A percentile compares a stretch with the other conserved stretches of the same genome.
phyloP scores from a whole-genome alignment of 176 grass and related monocot genomes.

The Raddia distichophylla region DNA sequence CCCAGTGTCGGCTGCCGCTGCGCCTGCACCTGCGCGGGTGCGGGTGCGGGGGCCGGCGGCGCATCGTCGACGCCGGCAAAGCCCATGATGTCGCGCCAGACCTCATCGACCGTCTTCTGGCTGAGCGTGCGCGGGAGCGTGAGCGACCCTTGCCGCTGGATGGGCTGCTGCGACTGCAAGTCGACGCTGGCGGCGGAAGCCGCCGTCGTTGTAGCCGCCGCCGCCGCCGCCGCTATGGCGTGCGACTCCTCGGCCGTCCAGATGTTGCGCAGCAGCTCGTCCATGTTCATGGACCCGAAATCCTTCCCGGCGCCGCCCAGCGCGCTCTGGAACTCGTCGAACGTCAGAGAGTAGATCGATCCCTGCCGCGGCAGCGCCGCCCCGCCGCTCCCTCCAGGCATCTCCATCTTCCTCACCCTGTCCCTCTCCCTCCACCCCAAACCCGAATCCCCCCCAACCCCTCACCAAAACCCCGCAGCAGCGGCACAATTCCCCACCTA shows the following conservation, averaged over 20 bases:
- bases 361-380: constrained; percentile 65
- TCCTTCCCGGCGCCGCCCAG: constrained; percentile 72
- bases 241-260: constrained; percentile 89
- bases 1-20: constrained; percentile 65
- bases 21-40: not conserved
- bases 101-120: constrained; percentile 88
- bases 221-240: constrained; percentile 40
- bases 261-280: constrained; percentile 89
- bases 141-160: constrained; percentile 77
- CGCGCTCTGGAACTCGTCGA: constrained; percentile 85
- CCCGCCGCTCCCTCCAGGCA: constrained; percentile 43
- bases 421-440: not conserved
- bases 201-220: not conserved
- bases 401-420: constrained; percentile 56
- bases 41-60: not conserved
- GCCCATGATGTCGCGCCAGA: constrained; percentile 72
- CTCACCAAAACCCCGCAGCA: constrained; percentile 28
- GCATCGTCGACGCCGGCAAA: constrained; percentile 3
- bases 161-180: constrained; percentile 19
- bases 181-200: not conserved
- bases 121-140: constrained; percentile 80
- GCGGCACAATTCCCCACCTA: not conserved
- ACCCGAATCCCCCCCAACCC: not conserved
- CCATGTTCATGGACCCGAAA: constrained; percentile 96
- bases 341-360: constrained; percentile 84